A percentile compares a stretch with the other conserved stretches of the same genome.
These are phyloP conservation scores for Phragmites australis DNA, from an alignment of 176 grass and related monocot species.

Conservation along the genomic window DNA sequence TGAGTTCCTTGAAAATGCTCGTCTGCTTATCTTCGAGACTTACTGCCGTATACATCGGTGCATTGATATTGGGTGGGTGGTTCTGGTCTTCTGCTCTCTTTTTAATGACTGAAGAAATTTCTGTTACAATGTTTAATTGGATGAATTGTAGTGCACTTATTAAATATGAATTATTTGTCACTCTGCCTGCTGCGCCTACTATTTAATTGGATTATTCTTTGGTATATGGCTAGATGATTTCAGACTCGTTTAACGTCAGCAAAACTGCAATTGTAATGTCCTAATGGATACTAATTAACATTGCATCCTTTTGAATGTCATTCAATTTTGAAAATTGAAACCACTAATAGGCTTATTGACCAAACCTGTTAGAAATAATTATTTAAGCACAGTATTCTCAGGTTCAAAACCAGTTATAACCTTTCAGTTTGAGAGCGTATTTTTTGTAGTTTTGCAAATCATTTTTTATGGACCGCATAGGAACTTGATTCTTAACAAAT, in stretches of 20 bases:
- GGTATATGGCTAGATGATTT: background rate
- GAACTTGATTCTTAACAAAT: background rate
- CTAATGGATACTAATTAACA: background rate
- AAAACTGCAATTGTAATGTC: background rate
- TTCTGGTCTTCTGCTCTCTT: background rate
- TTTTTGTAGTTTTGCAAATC: background rate
- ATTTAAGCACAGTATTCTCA: background rate
- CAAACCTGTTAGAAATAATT: background rate
- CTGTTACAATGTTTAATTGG: background rate
- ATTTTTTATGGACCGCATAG: background rate
- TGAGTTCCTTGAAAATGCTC: constrained; percentile 92
- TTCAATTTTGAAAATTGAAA: background rate
- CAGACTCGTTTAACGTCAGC: background rate
- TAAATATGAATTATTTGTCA: background rate
- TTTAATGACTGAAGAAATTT: background rate
- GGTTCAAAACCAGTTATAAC: background rate
- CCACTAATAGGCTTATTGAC: background rate
- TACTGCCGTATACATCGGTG: constrained; percentile 90
- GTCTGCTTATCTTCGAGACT: constrained; percentile 86
- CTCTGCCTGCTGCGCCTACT: background rate
- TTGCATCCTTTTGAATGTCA: background rate
- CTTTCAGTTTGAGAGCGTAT: background rate
- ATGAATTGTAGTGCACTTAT: background rate
- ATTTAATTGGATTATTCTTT: background rate
- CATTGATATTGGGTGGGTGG: constrained; percentile 71